phyloP scores from a whole-genome alignment of 192 early-diverging fungal species.

The Backusella macrospora region DNA sequence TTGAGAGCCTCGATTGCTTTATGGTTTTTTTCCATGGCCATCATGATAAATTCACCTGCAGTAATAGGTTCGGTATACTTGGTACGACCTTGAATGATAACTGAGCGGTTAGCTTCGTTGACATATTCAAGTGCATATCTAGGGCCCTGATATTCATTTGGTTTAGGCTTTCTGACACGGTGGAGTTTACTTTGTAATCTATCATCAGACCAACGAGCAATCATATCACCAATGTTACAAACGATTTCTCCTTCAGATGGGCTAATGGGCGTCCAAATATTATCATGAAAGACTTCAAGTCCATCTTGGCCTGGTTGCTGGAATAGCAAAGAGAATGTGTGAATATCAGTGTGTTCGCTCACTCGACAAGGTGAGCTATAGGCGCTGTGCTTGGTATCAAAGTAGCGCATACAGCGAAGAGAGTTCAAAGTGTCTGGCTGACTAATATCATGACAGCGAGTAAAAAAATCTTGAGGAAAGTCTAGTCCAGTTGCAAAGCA shows the following conservation, averaged over 20 bases:
- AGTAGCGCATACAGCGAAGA: slow-evolving; percentile 29
- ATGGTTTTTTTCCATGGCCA: slow-evolving; percentile 35
- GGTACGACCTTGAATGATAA: slow-evolving; percentile 35
- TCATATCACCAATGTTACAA: slow-evolving; percentile 42
- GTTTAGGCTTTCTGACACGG: slow-evolving; percentile 26
- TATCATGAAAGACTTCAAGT: slow-evolving; percentile 22
- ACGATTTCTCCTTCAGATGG: slow-evolving; percentile 35
- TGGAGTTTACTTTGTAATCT: slow-evolving; percentile 33
- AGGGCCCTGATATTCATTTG: slow-evolving; percentile 25
- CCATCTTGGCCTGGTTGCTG: slow-evolving; percentile 23
- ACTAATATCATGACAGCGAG: slow-evolving; percentile 30
- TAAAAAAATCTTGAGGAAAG: slow-evolving; percentile 35
- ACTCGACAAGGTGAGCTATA: background rate
- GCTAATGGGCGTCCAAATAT: slow-evolving; percentile 2
- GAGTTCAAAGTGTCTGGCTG: slow-evolving; percentile 35
- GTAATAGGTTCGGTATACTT: slow-evolving; percentile 35
- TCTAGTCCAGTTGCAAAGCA: slow-evolving; percentile 33
- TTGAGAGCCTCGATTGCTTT: slow-evolving; percentile 5
- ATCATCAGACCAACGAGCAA: slow-evolving; percentile 42
- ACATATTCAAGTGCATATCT: slow-evolving; percentile 31
- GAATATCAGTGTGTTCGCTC: slow-evolving; percentile 19
- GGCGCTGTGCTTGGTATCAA: slow-evolving; percentile 8
- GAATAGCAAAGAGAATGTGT: slow-evolving; percentile 34
- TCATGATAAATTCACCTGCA: slow-evolving; percentile 30
- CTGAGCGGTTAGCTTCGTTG: slow-evolving; percentile 35